Base-by-base conservation (phyloP, 345 rosid genomes). In the Eucalyptus grandis region DNA sequence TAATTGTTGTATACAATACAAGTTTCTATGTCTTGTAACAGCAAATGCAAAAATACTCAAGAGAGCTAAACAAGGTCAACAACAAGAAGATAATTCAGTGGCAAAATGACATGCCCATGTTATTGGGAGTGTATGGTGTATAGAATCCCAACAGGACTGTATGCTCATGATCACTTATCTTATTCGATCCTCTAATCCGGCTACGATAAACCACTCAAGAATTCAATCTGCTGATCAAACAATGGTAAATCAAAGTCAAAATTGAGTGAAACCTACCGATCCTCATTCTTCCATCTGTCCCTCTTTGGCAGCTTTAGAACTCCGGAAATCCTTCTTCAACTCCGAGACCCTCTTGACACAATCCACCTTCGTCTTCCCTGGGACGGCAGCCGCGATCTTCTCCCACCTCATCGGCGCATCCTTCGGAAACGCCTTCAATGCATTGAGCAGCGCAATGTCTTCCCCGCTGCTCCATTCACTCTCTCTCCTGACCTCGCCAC, bases 371-470 rank as follows among this genome's bases (percentile, higher is more conserved):
- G 98, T 89, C 91, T 93, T 98, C 87, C 97, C 98, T 2, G 97
- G 98, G 53, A 98, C 98, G 30, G 97, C 98, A 26, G 99, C 98
- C 2, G 96, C 91, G 72, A 98, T 93, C 95, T 97, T 98, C 92
- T 98, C 99, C 99, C 99, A 97, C 89, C 99, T 95, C 99, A 95
- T 95, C 14, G 98, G 82, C 40, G 69, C 94, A 11, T 98, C 99
- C 91, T 96, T 98, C 0, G 97, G 98, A 90, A 97, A 97, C 3
- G 93, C 93, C 90, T 97, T 98, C 90, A 98, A 88, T 14, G 99
- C 99, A 94, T 97, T 98, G 21, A 97, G 95, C 95, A 98, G 82
- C 8, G 99, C 98, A 90, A 98, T 93, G 87, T 97, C 99, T 91
- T 97, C 99, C 16, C 90, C 95, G 87, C 94, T 90, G 89, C 91